Base-by-base conservation (phyloP, 805 yeast species). In the Yamadazyma akitaensis region DNA sequence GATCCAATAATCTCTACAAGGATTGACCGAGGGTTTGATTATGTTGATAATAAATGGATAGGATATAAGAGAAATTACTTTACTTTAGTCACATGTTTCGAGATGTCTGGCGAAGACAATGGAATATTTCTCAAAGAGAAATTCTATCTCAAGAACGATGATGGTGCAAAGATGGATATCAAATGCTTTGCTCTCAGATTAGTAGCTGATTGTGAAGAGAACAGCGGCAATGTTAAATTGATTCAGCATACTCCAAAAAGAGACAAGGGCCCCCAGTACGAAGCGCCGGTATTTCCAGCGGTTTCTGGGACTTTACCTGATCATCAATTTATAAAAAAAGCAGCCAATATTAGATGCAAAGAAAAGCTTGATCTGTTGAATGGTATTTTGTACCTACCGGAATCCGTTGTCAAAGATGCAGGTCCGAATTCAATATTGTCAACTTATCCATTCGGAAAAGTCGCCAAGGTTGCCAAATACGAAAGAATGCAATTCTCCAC, bases 191-290 rank as follows among this genome's bases (percentile, higher is more conserved):
- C 81, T 0, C 61, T 84, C 8, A 61, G 77, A 31, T 66, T 84
- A 36, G 68, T 68, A 6, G 75, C 87, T 1, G 75, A 65, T 50
- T 78, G 81, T 51, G 70, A 71, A 37, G 85, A 81, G 34, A 81
- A 77, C 41, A 68, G 65, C 24, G 57, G 67, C 0, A 65, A 65
- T 12, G 76, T 81, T 9, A 66, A 60, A 16, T 63, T 84, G 42
- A 75, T 84, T 13, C 89, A 85, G 54, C 89, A 83, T 56, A 85
- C 90, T 0, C 84, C 91, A 0, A 85, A 85, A 60, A 67, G 92
- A 50, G 90, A 85, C 53, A 71, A 76, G 50, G 90, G 89, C 0
- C 89, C 88, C 0, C 88, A 82, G 58, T 70, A 73, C 47, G 56
- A 70, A 2, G 89, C 91, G 0, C 80, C 81, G 1, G 62, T 75